phyloP scores from a whole-genome alignment of 78 protist genomes.

The Chrysochromulina parva region DNA sequence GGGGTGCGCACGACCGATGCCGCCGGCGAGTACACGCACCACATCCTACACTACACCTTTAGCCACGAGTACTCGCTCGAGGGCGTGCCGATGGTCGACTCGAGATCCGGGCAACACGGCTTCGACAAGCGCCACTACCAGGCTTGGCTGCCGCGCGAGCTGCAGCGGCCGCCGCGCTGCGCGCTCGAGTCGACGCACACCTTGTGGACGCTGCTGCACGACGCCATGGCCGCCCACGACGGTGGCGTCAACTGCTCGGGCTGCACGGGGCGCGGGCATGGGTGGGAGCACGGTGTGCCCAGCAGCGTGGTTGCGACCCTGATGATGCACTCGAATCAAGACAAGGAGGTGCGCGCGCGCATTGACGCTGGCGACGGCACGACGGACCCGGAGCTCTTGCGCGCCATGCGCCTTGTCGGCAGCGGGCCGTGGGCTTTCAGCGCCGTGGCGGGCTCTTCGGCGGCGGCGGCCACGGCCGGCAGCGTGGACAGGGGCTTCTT shows the following conservation, averaged over 20 bases:
- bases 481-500: not conserved
- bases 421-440: not conserved
- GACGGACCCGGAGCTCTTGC: not conserved
- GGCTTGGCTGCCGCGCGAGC: not conserved
- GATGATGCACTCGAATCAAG: no score
- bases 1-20: not conserved
- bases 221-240: not conserved
- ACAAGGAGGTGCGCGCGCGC: no score
- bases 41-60: not conserved
- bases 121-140: constrained; percentile 13
- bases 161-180: constrained; percentile 2
- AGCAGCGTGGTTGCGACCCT: no score
- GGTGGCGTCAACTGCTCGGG: no score
- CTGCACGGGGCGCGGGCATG: no score
- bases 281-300: no score
- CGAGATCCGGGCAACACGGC: not conserved
- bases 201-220: not conserved
- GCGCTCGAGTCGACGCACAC: not conserved
- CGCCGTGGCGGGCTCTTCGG: not conserved
- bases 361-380: no score
- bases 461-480: no score
- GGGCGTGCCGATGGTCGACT: not conserved
- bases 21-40: not conserved
- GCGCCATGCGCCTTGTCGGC: not conserved
- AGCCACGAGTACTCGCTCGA: not conserved